A percentile compares a stretch with the other conserved stretches of the same genome.
These are phyloP conservation scores for Neoboletus subvelutipes DNA, from an alignment of 768 basidiomycete genomes.

Conservation along the genomic window DNA sequence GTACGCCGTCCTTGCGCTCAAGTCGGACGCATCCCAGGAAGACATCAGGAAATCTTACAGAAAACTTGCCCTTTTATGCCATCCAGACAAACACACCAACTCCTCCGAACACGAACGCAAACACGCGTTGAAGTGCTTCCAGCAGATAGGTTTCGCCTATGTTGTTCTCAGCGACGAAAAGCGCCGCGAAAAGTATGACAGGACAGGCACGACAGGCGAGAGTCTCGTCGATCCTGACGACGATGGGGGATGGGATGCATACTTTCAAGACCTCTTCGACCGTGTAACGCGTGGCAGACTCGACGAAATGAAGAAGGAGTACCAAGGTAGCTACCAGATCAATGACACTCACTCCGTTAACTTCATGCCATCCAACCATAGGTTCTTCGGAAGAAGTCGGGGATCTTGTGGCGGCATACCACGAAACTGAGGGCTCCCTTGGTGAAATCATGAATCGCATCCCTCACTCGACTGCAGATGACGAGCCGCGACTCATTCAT, in stretches of 20 bases:
- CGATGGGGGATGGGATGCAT: constrained; percentile 87
- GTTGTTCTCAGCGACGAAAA: constrained; percentile 80
- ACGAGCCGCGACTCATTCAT: constrained; percentile 81
- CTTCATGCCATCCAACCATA: constrained; percentile 31
- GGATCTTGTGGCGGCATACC: constrained; percentile 78
- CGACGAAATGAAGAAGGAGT: constrained; percentile 91
- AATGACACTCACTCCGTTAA: not conserved
- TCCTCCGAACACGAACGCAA: constrained; percentile 59
- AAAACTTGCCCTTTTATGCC: constrained; percentile 73
- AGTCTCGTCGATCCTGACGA: constrained; percentile 67
- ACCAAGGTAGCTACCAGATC: constrained; percentile 61
- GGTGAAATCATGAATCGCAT: constrained; percentile 81
- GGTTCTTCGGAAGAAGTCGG: constrained; percentile 83
- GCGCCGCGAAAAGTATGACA: constrained; percentile 75
- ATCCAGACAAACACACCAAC: constrained; percentile 87
- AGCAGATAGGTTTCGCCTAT: constrained; percentile 94
- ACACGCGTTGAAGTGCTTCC: constrained; percentile 76
- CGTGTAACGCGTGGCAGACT: constrained; percentile 81
- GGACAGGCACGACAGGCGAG: constrained; percentile 84
- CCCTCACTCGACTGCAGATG: constrained; percentile 79
- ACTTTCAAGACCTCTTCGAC: constrained; percentile 90
- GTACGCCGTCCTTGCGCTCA: constrained; percentile 68
- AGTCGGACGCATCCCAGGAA: constrained; percentile 52
- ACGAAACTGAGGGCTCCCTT: constrained; percentile 68
- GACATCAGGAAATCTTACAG: constrained; percentile 86